phyloP scores from a whole-genome alignment of 2,329 filamentous ascomycete genomes.

The Epicoccum sorghinum region DNA sequence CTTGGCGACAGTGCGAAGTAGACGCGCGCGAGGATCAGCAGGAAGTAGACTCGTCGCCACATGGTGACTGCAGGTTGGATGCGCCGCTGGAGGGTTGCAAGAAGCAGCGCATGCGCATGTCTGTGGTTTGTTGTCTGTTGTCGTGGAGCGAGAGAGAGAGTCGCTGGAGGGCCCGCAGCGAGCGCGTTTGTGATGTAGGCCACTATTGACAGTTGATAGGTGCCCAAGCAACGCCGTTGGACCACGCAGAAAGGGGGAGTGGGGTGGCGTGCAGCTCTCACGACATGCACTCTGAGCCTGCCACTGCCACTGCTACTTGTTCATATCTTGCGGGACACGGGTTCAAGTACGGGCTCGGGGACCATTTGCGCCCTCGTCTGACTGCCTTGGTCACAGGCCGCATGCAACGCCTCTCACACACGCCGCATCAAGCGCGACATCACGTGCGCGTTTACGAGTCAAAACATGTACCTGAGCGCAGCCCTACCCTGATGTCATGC shows the following conservation, averaged over 20 bases:
- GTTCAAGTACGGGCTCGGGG: not conserved
- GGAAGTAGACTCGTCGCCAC: constrained; percentile 89
- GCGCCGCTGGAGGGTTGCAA: constrained; percentile 19
- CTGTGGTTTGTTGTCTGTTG: constrained; percentile 31
- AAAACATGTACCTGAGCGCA: constrained; percentile 1
- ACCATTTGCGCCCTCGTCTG: constrained; percentile 7
- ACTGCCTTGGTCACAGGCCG: constrained; percentile 12
- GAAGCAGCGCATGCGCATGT: constrained; percentile 39
- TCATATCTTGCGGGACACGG: constrained; percentile 4
- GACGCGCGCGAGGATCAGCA: constrained; percentile 83
- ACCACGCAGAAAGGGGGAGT: constrained; percentile 8
- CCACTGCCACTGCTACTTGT: not conserved
- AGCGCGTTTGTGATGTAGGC: constrained; percentile 24
- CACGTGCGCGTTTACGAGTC: constrained; percentile 11
- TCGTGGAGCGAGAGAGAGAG: constrained; percentile 14
- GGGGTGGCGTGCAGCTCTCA: not conserved
- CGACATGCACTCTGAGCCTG: not conserved
- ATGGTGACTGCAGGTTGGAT: constrained; percentile 56
- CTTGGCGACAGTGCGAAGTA: constrained; percentile 94
- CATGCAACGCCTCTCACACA: not conserved
- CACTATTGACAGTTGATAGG: constrained; percentile 13
- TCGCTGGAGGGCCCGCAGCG: constrained; percentile 27
- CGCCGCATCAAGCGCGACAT: constrained; percentile 14
- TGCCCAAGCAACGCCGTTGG: constrained; percentile 15
- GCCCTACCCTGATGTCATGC: constrained; percentile 2